Conservation (phyloP, 352 stramenopile genomes). For the Pythium periplocum region DNA sequence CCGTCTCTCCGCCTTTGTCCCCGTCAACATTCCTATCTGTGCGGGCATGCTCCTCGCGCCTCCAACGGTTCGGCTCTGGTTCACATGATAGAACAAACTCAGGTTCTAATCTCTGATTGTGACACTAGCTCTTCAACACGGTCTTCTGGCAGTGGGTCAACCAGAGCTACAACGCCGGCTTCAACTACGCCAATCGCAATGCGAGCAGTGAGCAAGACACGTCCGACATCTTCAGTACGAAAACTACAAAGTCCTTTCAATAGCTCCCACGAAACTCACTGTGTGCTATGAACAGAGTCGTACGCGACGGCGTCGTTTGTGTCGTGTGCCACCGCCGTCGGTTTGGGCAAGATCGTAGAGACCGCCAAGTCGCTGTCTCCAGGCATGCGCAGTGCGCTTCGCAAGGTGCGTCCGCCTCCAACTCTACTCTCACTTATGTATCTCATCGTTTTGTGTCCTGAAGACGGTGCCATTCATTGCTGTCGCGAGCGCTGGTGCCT, state of each 20-base stretch:
- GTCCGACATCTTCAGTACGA: slow-evolving; percentile 66
- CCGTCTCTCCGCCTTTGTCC: slow-evolving; percentile 79
- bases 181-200: slow-evolving; percentile 89
- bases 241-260: too few relatives aligned
- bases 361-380: slow-evolving; percentile 71
- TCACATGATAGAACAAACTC: too few relatives aligned
- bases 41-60: slow-evolving; percentile 79
- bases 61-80: slow-evolving; percentile 40
- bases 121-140: slow-evolving; percentile 42
- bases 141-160: slow-evolving; percentile 89
- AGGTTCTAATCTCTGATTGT: too few relatives aligned
- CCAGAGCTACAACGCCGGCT: slow-evolving; percentile 86
- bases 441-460: not conserved
- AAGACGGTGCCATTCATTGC: slow-evolving; percentile 83
- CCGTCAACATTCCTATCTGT: slow-evolving; percentile 85
- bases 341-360: slow-evolving; percentile 70
- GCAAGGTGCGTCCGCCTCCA: slow-evolving; percentile 34
- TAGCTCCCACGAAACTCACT: too few relatives aligned
- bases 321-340: slow-evolving; percentile 71
- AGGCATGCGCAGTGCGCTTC: slow-evolving; percentile 43
- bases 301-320: slow-evolving; percentile 75
- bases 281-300: slow-evolving; percentile 37
- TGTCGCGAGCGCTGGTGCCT: slow-evolving; percentile 74
- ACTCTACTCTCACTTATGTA: too few relatives aligned
- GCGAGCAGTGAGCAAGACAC: slow-evolving; percentile 76